Evolutionary conservation across 306 rosid species (phyloP).

Genomic region (Citrullus mucosospermus): DNA sequence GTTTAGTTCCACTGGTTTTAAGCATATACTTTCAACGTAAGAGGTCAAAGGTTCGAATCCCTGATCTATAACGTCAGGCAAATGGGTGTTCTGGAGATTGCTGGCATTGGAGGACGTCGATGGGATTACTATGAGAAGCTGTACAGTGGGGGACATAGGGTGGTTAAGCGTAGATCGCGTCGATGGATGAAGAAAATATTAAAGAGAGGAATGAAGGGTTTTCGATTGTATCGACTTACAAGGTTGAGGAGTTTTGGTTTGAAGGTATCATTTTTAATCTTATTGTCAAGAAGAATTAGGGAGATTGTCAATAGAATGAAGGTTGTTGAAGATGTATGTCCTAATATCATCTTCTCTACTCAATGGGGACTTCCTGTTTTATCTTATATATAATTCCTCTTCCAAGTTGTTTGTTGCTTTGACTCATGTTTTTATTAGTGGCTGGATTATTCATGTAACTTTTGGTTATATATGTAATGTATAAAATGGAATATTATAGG

Average conservation of each 20-base stretch:
- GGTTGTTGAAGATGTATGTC: constrained; percentile 25
- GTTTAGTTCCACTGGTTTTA: too few species aligned
- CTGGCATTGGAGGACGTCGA: not conserved
- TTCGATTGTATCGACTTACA: not conserved
- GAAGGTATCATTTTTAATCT: constrained; percentile 16
- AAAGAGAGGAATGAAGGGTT: not conserved
- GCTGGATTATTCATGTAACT: not conserved
- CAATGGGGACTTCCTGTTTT: constrained; percentile 70
- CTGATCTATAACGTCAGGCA: too few species aligned
- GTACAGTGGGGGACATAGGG: not conserved
- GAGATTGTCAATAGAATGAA: constrained; percentile 32
- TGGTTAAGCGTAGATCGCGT: not conserved
- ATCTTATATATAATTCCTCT: constrained; percentile 20
- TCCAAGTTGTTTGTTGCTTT: not conserved
- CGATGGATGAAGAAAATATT: not conserved
- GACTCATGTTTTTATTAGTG: not conserved
- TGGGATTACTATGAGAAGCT: not conserved
- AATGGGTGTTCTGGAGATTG: not conserved
- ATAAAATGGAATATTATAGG: too few species aligned
- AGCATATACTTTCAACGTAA: too few species aligned
- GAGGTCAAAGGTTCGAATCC: too few species aligned
- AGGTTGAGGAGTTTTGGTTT: constrained; percentile 22
- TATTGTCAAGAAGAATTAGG: constrained; percentile 28
- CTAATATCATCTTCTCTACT: constrained; percentile 33
- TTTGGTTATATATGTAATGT: too few species aligned